phyloP scores from a whole-genome alignment of 352 stramenopile species.

The Globisporangium splendens region DNA sequence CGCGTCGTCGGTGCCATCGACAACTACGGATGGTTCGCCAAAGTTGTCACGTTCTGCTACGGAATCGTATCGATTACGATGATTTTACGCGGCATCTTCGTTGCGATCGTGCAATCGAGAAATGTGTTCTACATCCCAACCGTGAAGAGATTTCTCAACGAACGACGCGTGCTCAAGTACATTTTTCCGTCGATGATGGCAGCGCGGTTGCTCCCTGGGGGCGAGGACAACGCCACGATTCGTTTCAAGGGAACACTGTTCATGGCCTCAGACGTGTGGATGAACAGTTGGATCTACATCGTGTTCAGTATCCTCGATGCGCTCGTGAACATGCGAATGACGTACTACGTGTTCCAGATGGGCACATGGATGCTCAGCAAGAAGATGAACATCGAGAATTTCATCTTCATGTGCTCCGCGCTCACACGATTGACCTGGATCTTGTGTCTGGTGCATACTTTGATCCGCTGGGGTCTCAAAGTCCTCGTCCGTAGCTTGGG shows the following conservation, averaged over 20 bases:
- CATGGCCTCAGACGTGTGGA: conserved; percentile 57
- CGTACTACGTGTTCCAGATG: conserved; percentile 40
- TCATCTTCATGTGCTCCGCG: conserved; percentile 47
- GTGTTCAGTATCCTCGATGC: conserved; percentile 48
- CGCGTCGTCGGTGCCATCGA: conserved; percentile 40
- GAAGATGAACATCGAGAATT: conserved; percentile 40
- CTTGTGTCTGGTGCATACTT: conserved; percentile 43
- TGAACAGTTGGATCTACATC: conserved; percentile 71
- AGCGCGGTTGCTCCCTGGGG: conserved; percentile 22
- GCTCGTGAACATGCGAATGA: conserved; percentile 37
- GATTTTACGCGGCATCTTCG: conserved; percentile 36
- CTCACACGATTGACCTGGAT: conserved; percentile 52
- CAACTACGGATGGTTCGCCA: conserved; percentile 35
- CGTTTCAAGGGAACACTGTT: conserved; percentile 43
- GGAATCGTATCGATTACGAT: conserved; percentile 42
- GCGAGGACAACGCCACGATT: conserved; percentile 26
- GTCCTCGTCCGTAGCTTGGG: conserved; percentile 68
- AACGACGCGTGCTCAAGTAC: conserved; percentile 27
- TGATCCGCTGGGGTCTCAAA: conserved; percentile 28
- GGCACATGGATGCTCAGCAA: conserved; percentile 54
- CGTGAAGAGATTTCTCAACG: conserved; percentile 24
- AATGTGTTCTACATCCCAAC: conserved; percentile 38
- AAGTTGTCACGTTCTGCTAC: conserved; percentile 35
- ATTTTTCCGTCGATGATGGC: conserved; percentile 44
- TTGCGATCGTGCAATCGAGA: conserved; percentile 27